These are phyloP conservation scores for Primulina tabacum DNA, from an alignment of 257 asterid species.

Conservation along the genomic window DNA sequence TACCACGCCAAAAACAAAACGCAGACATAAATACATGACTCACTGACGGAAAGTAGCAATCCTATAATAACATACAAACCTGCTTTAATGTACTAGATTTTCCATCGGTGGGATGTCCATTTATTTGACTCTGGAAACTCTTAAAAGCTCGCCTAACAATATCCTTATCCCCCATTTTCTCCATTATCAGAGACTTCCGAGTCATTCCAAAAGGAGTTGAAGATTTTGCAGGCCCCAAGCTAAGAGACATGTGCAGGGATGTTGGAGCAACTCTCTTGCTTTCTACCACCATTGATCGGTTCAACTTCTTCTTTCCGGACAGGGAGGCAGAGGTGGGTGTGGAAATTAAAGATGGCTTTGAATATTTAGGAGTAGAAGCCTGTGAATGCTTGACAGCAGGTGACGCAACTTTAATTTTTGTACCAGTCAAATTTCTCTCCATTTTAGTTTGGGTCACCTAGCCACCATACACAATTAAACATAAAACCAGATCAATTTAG, in stretches of 20 bases:
- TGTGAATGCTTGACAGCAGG: conserved; percentile 32
- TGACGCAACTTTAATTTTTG: conserved; percentile 48
- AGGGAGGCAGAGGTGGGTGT: conserved; percentile 41
- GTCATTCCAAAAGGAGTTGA: conserved; percentile 36
- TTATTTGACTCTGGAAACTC: conserved; percentile 64
- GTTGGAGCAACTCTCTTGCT: conserved; percentile 50
- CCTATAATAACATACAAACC: conserved; percentile 32
- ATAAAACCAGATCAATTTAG: conserved; percentile 17
- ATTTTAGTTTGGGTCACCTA: conserved; percentile 53
- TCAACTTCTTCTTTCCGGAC: conserved; percentile 42
- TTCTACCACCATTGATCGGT: conserved; percentile 31
- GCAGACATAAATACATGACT: neutral
- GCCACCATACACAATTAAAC: conserved; percentile 20
- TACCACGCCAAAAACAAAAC: neutral
- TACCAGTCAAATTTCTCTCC: conserved; percentile 33
- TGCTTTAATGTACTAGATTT: conserved; percentile 36
- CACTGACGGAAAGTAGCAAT: neutral
- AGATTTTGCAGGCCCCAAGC: conserved; percentile 54
- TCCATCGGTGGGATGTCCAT: conserved; percentile 40
- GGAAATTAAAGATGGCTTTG: conserved; percentile 35
- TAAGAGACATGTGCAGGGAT: conserved; percentile 83
- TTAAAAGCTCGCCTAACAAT: conserved; percentile 82
- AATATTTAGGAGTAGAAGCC: conserved; percentile 23
- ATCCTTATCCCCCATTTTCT: conserved; percentile 95
- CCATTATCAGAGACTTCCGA: conserved; percentile 87